Conservation (phyloP, 768 basidiomycete species). For the Glaciozyma antarctica region DNA sequence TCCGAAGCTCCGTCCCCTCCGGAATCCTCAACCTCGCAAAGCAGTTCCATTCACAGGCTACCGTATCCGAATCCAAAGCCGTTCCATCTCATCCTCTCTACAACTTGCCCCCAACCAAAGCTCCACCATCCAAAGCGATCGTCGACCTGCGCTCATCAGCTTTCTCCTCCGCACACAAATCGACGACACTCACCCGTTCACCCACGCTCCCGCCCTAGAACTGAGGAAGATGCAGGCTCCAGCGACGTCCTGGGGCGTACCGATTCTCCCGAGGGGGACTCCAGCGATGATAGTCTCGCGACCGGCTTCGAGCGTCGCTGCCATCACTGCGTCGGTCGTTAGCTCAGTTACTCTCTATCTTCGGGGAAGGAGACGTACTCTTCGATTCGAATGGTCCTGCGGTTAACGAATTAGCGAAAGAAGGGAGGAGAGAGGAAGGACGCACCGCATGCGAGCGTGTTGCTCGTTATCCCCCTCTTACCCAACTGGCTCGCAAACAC, state of each 20-base stretch:
- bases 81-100: not conserved
- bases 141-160: constrained; percentile 43
- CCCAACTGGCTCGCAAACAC: constrained; percentile 54
- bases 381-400: not conserved
- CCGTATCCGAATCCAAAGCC: too few species aligned
- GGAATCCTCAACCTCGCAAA: too few species aligned
- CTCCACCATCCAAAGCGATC: constrained; percentile 55
- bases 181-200: constrained; percentile 45
- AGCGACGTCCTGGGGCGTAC: constrained; percentile 56
- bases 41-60: too few species aligned
- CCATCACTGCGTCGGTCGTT: constrained; percentile 45
- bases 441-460: constrained; percentile 46
- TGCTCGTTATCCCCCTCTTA: constrained; percentile 52
- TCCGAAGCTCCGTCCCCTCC: too few species aligned
- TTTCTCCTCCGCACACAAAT: too few species aligned
- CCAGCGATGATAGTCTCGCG: constrained; percentile 45
- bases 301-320: constrained; percentile 45
- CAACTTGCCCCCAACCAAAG: constrained; percentile 39
- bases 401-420: not conserved
- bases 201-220: constrained; percentile 53
- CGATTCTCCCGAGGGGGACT: constrained; percentile 51
- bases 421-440: not conserved
- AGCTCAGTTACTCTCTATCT: not conserved
- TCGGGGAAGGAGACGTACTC: not conserved
- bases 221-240: constrained; percentile 56